A percentile compares a stretch with the other conserved stretches of the same genome.
These are phyloP conservation scores for Capsicum chinense DNA, from an alignment of 257 asterid species.

Conservation along the genomic window DNA sequence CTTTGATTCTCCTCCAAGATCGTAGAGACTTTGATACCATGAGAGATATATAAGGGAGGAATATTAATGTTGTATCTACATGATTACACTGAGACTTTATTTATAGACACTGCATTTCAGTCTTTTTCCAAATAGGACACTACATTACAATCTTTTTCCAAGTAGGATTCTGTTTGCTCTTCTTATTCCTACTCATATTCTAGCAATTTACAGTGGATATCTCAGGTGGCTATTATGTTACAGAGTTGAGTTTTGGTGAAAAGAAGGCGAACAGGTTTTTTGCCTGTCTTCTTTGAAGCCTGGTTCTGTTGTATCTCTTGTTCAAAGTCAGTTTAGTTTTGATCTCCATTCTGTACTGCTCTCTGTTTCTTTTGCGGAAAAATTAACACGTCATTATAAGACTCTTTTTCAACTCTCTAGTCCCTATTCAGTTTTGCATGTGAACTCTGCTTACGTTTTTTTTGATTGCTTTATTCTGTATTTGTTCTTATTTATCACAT, in stretches of 20 bases:
- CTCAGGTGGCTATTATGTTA: neutral
- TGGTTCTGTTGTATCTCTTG: neutral
- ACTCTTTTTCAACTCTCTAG: neutral
- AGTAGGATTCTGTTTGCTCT: too few species aligned
- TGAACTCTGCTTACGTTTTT: neutral
- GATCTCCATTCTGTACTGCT: neutral
- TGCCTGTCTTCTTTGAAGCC: neutral
- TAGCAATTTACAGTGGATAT: neutral
- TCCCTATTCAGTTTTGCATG: neutral
- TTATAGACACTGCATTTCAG: too few species aligned
- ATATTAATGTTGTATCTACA: too few species aligned
- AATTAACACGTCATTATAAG: neutral
- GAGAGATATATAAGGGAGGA: too few species aligned
- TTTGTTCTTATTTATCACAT: slow-evolving; percentile 13
- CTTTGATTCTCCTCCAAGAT: too few species aligned
- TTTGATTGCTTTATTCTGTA: slow-evolving; percentile 15
- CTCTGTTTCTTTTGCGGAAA: neutral
- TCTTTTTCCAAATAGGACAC: too few species aligned
- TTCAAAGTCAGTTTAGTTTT: neutral
- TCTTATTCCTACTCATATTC: too few species aligned
- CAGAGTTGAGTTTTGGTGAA: neutral
- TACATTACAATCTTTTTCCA: too few species aligned
- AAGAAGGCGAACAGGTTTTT: neutral
- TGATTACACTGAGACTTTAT: too few species aligned
- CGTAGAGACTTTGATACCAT: too few species aligned